These are phyloP conservation scores for Tarenaya hassleriana DNA, from an alignment of 345 rosid genomes.

Conservation along the genomic window DNA sequence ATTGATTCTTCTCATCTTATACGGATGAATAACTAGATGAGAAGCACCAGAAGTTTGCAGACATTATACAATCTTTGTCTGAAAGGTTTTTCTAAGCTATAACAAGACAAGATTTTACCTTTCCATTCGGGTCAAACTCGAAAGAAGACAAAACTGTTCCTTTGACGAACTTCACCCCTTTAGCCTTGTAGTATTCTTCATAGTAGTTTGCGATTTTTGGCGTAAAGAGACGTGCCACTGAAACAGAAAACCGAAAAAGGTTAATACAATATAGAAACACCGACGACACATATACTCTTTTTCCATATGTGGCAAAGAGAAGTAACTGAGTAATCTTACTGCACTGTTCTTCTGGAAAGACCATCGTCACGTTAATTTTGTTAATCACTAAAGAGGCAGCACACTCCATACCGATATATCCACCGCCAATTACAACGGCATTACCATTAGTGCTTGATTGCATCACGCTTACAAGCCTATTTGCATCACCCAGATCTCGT, in stretches of 20 bases:
- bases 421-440: conserved; percentile 95
- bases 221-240: conserved; percentile 93
- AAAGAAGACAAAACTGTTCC: conserved; percentile 79
- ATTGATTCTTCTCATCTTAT: conserved; percentile 2
- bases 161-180: conserved; percentile 78
- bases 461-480: conserved; percentile 64
- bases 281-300: conserved; percentile 1
- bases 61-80: no score
- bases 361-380: conserved; percentile 87
- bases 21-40: neutral
- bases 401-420: conserved; percentile 98
- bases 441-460: conserved; percentile 59
- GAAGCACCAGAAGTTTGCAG: conserved; percentile 2
- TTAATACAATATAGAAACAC: conserved; percentile 12
- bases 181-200: conserved; percentile 66
- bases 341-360: conserved; percentile 96
- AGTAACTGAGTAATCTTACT: conserved; percentile 44
- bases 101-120: conserved; percentile 34
- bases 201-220: conserved; percentile 74
- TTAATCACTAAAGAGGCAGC: conserved; percentile 93
- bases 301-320: neutral
- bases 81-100: conserved; percentile 9
- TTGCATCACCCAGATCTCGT: conserved; percentile 77
- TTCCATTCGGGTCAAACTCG: conserved; percentile 54
- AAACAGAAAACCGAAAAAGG: conserved; percentile 15